Evolutionary conservation across 2,329 filamentous ascomycete species (phyloP).

Genomic region (Shiraia sp.): DNA sequence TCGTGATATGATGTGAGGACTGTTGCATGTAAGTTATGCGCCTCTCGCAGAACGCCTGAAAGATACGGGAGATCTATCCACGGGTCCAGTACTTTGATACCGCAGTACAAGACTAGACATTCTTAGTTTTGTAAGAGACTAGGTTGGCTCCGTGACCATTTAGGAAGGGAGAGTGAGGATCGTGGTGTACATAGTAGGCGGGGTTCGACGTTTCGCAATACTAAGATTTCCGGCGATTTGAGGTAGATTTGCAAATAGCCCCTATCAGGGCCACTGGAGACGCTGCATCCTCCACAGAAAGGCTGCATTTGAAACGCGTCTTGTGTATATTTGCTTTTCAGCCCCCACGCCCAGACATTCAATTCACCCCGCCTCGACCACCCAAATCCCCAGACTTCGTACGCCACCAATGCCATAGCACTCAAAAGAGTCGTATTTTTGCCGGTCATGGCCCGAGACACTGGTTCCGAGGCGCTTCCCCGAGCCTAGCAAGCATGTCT

Average conservation of each 20-base stretch:
- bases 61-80: too few relatives aligned
- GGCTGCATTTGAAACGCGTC: slow-evolving; percentile 7
- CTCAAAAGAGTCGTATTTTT: slow-evolving; percentile 18
- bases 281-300: slow-evolving; percentile 2
- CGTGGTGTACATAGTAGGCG: too few relatives aligned
- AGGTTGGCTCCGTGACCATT: too few relatives aligned
- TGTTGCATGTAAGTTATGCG: neutral
- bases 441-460: slow-evolving; percentile 21
- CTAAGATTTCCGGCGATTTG: neutral
- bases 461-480: slow-evolving; percentile 28
- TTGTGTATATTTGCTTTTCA: slow-evolving; percentile 13
- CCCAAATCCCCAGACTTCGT: slow-evolving; percentile 11
- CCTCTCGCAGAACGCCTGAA: neutral
- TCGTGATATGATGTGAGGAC: neutral
- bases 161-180: too few relatives aligned
- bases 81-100: too few relatives aligned
- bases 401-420: slow-evolving; percentile 11
- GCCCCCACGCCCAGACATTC: slow-evolving; percentile 16
- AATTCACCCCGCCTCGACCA: slow-evolving; percentile 12
- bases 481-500: slow-evolving; percentile 18
- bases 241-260: slow-evolving; percentile 1
- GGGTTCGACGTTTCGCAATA: slow-evolving; percentile 4
- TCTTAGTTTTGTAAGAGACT: too few relatives aligned
- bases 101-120: too few relatives aligned
- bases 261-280: slow-evolving; percentile 9